phyloP scores from a whole-genome alignment of 208 protist genomes.

The Porcisia hertigi region DNA sequence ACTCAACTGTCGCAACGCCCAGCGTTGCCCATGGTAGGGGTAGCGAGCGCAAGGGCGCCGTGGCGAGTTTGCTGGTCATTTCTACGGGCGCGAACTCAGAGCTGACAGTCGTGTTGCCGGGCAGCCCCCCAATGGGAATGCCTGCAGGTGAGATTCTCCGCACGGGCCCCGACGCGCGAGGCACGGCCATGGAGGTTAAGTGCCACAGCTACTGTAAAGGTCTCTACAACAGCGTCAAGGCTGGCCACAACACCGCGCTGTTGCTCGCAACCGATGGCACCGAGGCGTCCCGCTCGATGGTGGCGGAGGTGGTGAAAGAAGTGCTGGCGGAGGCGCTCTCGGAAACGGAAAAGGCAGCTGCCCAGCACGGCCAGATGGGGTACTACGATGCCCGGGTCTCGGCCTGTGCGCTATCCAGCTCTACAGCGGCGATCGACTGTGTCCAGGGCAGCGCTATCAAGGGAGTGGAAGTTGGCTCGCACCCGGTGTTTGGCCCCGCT shows the following conservation, averaged over 20 bases:
- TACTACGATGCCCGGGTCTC: slow-evolving; percentile 51
- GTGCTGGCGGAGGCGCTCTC: slow-evolving; percentile 35
- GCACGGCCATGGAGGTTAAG: slow-evolving; percentile 12
- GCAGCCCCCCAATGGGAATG: slow-evolving; percentile 5
- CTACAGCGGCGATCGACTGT: slow-evolving; percentile 36
- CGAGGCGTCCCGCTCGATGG: slow-evolving; percentile 18
- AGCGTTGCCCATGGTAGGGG: neutral
- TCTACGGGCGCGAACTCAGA: slow-evolving; percentile 7
- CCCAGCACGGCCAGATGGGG: slow-evolving; percentile 26
- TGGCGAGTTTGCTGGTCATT: slow-evolving; percentile 14
- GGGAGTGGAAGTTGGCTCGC: slow-evolving; percentile 42
- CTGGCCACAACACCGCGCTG: slow-evolving; percentile 54
- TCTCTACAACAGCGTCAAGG: slow-evolving; percentile 34
- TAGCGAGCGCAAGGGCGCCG: slow-evolving; percentile 12
- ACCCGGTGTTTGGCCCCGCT: slow-evolving; percentile 55
- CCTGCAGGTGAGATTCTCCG: slow-evolving; percentile 19
- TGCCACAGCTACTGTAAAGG: slow-evolving; percentile 4
- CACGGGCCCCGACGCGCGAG: slow-evolving; percentile 13
- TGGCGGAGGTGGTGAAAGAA: slow-evolving; percentile 22
- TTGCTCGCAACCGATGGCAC: slow-evolving; percentile 33
- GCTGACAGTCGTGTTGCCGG: slow-evolving; percentile 13
- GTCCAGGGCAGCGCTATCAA: slow-evolving; percentile 20
- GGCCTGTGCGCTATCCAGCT: slow-evolving; percentile 32
- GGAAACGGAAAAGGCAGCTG: slow-evolving; percentile 29
- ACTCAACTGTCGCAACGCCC: neutral